Percentiles rank a stretch among this genome's conserved stretches.
Evolutionary conservation across 371 early-diverging fungal species (phyloP).

Genomic region (Rhizopus stolonifer): DNA sequence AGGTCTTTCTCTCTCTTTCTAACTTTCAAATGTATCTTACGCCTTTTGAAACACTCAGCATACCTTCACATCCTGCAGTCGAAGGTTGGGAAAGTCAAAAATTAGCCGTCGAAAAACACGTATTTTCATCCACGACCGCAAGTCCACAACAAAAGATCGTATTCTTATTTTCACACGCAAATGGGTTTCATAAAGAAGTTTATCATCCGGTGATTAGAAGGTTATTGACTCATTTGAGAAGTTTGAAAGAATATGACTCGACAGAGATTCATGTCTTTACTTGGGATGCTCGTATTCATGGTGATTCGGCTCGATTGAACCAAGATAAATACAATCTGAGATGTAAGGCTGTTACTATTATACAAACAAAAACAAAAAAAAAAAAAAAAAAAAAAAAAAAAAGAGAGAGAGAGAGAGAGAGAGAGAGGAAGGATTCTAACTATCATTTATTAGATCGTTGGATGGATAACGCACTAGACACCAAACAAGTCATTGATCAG

Average conservation of each 20-base stretch:
- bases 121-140: slow-evolving; percentile 13
- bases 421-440: too few species aligned
- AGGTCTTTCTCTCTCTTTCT: neutral
- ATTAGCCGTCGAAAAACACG: slow-evolving; percentile 34
- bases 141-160: slow-evolving; percentile 19
- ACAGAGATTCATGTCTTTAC: slow-evolving; percentile 29
- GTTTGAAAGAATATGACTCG: slow-evolving; percentile 19
- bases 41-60: slow-evolving; percentile 13
- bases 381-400: too few species aligned
- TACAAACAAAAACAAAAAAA: too few species aligned
- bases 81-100: slow-evolving; percentile 27
- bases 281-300: slow-evolving; percentile 49
- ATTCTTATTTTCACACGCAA: slow-evolving; percentile 40
- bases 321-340: slow-evolving; percentile 21
- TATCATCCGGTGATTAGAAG: slow-evolving; percentile 39
- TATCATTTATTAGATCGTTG: slow-evolving; percentile 29
- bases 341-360: too few species aligned
- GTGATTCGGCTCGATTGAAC: slow-evolving; percentile 44
- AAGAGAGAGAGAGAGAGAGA: too few species aligned
- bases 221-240: slow-evolving; percentile 16
- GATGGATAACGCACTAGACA: slow-evolving; percentile 46
- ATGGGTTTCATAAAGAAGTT: slow-evolving; percentile 43
- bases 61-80: slow-evolving; percentile 27
- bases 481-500: slow-evolving; percentile 32
- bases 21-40: slow-evolving; percentile 14